Conservation (phyloP, 306 rosid genomes). For the Corylus avellana region DNA sequence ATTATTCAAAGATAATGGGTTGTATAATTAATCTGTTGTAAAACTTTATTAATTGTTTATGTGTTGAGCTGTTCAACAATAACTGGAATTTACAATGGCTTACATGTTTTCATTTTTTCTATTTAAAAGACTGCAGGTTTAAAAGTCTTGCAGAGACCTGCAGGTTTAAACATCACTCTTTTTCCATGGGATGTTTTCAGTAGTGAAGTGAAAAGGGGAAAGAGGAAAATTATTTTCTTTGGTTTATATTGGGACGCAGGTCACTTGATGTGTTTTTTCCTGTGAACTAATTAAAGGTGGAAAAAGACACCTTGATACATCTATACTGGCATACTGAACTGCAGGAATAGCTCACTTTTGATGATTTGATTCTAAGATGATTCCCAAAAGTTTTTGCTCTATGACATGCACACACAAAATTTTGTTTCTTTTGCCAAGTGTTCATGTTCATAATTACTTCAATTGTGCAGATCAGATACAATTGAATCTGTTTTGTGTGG, state of each 20-base stretch:
- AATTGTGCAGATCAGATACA: conserved; percentile 78
- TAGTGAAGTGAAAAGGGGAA: neutral
- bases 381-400: neutral
- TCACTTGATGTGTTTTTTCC: neutral
- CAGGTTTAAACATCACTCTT: neutral
- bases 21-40: neutral
- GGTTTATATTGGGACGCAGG: neutral
- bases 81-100: neutral
- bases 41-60: neutral
- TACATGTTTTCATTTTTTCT: neutral
- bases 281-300: neutral
- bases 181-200: neutral
- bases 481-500: conserved; percentile 79
- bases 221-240: neutral
- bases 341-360: neutral
- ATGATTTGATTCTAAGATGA: neutral
- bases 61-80: neutral
- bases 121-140: neutral
- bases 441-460: conserved; percentile 22
- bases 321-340: neutral
- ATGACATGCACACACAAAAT: neutral
- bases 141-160: neutral
- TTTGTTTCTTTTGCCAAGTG: neutral
- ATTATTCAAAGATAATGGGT: neutral
- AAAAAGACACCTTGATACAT: neutral